These are phyloP conservation scores for Carex littledalei DNA, from an alignment of 176 grass and related monocot genomes.

Conservation along the genomic window DNA sequence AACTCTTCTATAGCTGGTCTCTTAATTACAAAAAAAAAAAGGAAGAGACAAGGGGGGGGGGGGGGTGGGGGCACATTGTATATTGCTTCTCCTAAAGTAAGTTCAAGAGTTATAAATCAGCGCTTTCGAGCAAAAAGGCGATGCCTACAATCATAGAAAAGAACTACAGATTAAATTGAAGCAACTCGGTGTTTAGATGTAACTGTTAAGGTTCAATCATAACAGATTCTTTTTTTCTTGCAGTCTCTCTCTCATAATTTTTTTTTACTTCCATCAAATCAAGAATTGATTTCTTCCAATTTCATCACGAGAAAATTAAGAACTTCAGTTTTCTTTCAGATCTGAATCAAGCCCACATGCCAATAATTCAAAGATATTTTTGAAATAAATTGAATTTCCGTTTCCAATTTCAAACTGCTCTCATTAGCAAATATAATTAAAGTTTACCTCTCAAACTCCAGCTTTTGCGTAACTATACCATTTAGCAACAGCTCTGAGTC, in stretches of 20 bases:
- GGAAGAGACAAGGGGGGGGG: background rate
- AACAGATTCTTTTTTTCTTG: background rate
- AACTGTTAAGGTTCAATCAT: background rate
- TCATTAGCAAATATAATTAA: background rate
- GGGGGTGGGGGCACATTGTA: background rate
- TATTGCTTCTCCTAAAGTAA: background rate
- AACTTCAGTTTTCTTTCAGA: background rate
- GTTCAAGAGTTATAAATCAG: background rate
- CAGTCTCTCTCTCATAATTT: background rate
- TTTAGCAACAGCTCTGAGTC: conserved; percentile 77
- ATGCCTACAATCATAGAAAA: conserved; percentile 14
- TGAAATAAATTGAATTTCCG: background rate
- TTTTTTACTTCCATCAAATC: background rate
- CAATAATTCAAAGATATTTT: background rate
- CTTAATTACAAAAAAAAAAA: background rate
- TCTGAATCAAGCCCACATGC: background rate
- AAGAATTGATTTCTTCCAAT: background rate
- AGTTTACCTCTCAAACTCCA: conserved; percentile 63
- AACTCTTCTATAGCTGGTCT: background rate
- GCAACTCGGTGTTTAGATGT: background rate
- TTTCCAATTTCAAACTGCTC: background rate
- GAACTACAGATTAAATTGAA: background rate
- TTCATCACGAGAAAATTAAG: background rate
- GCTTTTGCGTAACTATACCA: conserved; percentile 71
- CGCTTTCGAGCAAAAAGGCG: conserved; percentile 7